Conservation (phyloP, 2,329 filamentous ascomycete species). For the Paecilomyces formosus region DNA sequence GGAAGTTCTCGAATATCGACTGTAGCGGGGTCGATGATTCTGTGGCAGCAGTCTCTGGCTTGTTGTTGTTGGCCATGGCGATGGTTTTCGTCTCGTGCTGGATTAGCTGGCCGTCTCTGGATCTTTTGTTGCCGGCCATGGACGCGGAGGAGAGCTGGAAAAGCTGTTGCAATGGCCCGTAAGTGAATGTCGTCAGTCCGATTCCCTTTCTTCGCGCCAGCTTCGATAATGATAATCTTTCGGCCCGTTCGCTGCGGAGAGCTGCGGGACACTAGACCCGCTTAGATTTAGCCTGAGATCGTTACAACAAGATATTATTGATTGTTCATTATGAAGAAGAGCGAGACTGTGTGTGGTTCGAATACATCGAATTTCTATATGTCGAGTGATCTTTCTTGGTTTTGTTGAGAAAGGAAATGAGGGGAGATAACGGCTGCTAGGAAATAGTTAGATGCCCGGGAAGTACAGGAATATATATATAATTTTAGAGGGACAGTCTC, state of each 20-base stretch:
- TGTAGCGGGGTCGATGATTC: neutral
- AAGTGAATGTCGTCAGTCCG: neutral
- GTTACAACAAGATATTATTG: no score
- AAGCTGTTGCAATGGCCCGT: neutral
- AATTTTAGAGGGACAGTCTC: no score
- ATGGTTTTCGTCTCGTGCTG: neutral
- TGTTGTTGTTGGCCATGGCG: neutral
- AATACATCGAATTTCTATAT: no score
- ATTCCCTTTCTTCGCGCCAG: neutral
- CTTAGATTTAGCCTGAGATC: neutral
- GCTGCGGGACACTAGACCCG: neutral
- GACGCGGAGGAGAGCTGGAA: neutral
- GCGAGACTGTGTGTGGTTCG: no score
- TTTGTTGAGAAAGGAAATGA: no score
- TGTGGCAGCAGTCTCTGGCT: neutral
- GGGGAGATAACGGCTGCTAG: no score
- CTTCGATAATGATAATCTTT: neutral
- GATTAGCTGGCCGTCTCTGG: neutral
- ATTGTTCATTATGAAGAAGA: no score
- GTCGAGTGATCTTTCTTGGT: no score
- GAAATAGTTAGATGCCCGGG: no score
- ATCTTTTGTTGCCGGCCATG: neutral
- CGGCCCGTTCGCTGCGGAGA: neutral
- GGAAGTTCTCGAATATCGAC: conserved; percentile 77
- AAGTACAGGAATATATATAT: no score